These are phyloP conservation scores for Fusarium napiforme DNA, from an alignment of 2,329 filamentous ascomycete species.

Conservation along the genomic window DNA sequence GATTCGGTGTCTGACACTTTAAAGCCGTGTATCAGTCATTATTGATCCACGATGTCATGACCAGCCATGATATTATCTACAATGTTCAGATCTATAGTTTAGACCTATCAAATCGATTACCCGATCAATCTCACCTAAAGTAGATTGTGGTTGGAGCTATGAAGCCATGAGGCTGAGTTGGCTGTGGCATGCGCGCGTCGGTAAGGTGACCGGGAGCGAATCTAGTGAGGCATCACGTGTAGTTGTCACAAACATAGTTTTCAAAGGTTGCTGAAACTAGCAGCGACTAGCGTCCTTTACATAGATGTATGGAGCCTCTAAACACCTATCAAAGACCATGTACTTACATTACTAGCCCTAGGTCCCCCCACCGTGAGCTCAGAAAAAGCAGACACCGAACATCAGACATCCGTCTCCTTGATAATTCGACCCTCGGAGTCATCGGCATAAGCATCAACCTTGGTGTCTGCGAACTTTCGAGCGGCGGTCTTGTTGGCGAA, in stretches of 20 bases:
- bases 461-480: slow-evolving; percentile 48
- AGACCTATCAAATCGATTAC: too few relatives aligned
- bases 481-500: slow-evolving; percentile 48
- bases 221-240: neutral
- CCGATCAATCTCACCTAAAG: accelerated
- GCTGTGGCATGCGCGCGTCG: accelerated
- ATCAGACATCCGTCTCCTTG: slow-evolving; percentile 6
- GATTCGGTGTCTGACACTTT: too few relatives aligned
- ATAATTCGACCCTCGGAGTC: slow-evolving; percentile 3
- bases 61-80: too few relatives aligned
- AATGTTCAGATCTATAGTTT: too few relatives aligned
- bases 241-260: too few relatives aligned
- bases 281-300: too few relatives aligned
- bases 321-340: accelerated
- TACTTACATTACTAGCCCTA: too few relatives aligned
- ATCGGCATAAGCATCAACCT: slow-evolving; percentile 13
- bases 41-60: too few relatives aligned
- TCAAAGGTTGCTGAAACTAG: too few relatives aligned
- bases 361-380: accelerated
- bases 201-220: neutral
- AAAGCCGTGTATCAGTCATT: too few relatives aligned
- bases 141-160: accelerated
- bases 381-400: neutral
- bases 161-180: neutral
- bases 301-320: accelerated